Evolutionary conservation across 352 stramenopile species (phyloP).

Genomic region (Phytophthora hibernalis): DNA sequence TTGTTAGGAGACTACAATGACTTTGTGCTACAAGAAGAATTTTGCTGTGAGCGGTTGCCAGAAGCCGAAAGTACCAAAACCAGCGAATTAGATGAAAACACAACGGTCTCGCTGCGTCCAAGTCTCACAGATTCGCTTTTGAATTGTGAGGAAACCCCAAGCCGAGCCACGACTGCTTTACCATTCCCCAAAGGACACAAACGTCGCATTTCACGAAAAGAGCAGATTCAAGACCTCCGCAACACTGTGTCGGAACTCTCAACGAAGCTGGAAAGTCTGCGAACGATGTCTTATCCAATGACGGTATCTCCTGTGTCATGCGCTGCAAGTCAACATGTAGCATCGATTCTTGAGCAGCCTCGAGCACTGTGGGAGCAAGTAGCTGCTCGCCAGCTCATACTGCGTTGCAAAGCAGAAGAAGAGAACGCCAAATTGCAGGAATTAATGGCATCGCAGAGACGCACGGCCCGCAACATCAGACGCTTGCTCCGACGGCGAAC

Average conservation of each 20-base stretch:
- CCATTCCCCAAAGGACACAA: not conserved
- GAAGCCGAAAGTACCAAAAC: not conserved
- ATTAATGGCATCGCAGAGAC: not conserved
- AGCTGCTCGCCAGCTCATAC: constrained; percentile 1
- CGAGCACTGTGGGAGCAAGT: constrained; percentile 7
- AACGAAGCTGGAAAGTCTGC: not conserved
- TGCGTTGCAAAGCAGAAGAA: not conserved
- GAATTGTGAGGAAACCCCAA: not conserved
- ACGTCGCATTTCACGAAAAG: constrained; percentile 6
- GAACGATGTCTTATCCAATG: not conserved
- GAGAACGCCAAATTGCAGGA: constrained; percentile 11
- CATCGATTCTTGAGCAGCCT: not conserved
- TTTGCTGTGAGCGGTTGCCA: too few relatives aligned
- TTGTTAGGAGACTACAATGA: not conserved
- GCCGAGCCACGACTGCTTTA: not conserved
- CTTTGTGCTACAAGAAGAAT: not conserved
- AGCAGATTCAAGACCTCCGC: constrained; percentile 16
- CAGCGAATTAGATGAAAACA: not conserved
- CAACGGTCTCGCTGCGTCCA: not conserved
- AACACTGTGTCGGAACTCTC: constrained; percentile 4
- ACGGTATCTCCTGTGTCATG: not conserved
- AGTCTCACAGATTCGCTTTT: not conserved
- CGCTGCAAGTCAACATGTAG: not conserved
- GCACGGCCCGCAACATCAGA: not conserved
- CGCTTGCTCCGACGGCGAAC: constrained; percentile 8